These are phyloP conservation scores for Diplodia sapinea DNA, from an alignment of 2,329 filamentous ascomycete genomes.

Conservation along the genomic window DNA sequence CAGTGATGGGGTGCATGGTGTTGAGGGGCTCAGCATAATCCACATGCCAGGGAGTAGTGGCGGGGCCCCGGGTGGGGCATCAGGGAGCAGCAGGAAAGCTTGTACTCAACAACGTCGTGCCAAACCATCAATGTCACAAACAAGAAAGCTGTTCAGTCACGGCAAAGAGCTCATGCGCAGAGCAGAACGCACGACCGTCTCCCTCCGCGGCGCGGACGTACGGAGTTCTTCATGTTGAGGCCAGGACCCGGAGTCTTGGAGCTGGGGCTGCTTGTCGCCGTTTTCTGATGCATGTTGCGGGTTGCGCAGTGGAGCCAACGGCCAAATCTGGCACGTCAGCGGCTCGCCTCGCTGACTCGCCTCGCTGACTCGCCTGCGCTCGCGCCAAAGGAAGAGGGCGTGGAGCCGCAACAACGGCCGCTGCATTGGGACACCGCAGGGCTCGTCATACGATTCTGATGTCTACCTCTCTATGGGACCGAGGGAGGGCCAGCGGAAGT, in stretches of 20 bases:
- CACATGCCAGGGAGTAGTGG: neutral
- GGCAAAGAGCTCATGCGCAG: neutral
- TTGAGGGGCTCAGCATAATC: conserved; percentile 11
- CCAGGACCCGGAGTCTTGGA: neutral
- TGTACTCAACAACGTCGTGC: neutral
- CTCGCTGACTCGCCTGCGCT: conserved; percentile 17
- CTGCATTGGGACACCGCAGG: conserved; percentile 9
- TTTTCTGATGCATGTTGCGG: conserved; percentile 15
- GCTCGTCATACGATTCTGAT: neutral
- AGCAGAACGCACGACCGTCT: neutral
- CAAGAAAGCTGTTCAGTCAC: neutral
- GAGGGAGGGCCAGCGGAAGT: conserved; percentile 22
- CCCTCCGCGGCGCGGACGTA: neutral
- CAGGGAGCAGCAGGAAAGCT: neutral
- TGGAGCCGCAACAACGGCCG: conserved; percentile 22
- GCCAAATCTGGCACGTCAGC: neutral
- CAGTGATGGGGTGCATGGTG: conserved; percentile 9
- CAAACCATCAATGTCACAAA: too few relatives aligned
- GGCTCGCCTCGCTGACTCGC: conserved; percentile 19
- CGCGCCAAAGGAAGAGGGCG: conserved; percentile 18
- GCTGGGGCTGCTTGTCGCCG: neutral
- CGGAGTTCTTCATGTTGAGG: conserved; percentile 4
- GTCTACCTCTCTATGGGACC: neutral
- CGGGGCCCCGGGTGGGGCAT: conserved; percentile 4
- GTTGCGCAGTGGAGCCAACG: conserved; percentile 1